Percentiles rank a stretch among this genome's conserved stretches.
Evolutionary conservation across 1,284 basidiomycete species (phyloP).

Genomic region (Cryptococcus hybrid): DNA sequence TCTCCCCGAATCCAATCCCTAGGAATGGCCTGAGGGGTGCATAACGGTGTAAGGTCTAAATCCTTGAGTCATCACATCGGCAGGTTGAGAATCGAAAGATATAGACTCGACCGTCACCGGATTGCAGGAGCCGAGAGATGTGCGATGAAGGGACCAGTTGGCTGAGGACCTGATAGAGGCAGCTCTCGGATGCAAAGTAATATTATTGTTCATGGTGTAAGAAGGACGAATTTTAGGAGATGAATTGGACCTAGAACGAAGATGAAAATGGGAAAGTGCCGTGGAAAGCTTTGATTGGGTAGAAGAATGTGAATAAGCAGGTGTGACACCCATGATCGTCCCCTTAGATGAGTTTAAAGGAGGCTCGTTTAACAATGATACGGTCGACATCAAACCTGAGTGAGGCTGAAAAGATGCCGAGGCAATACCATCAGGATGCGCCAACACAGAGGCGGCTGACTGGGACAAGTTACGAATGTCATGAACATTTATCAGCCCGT

Average conservation of each 20-base stretch:
- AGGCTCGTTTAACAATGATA: constrained; percentile 6
- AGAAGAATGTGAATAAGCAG: not conserved
- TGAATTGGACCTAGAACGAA: not conserved
- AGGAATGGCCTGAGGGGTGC: constrained; percentile 34
- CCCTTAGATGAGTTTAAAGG: not conserved
- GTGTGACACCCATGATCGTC: not conserved
- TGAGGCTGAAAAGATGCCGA: constrained; percentile 31
- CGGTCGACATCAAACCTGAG: constrained; percentile 36
- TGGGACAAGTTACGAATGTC: constrained; percentile 23
- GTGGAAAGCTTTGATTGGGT: not conserved
- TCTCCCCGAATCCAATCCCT: constrained; percentile 26
- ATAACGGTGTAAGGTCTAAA: constrained; percentile 29
- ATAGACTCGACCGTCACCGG: constrained; percentile 18
- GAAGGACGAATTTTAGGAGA: not conserved
- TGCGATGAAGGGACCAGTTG: constrained; percentile 23
- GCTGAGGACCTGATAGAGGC: constrained; percentile 3
- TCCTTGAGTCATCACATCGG: constrained; percentile 1
- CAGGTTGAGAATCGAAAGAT: constrained; percentile 13
- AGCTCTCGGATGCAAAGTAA: not conserved
- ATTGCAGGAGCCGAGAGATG: constrained; percentile 6
- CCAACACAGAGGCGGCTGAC: constrained; percentile 18
- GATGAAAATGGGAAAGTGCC: not conserved
- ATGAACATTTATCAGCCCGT: constrained; percentile 30
- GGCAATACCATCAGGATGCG: constrained; percentile 24
- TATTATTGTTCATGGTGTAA: not conserved